Base-by-base conservation (phyloP, 2,329 filamentous ascomycete genomes). In the Periconia sp. region DNA sequence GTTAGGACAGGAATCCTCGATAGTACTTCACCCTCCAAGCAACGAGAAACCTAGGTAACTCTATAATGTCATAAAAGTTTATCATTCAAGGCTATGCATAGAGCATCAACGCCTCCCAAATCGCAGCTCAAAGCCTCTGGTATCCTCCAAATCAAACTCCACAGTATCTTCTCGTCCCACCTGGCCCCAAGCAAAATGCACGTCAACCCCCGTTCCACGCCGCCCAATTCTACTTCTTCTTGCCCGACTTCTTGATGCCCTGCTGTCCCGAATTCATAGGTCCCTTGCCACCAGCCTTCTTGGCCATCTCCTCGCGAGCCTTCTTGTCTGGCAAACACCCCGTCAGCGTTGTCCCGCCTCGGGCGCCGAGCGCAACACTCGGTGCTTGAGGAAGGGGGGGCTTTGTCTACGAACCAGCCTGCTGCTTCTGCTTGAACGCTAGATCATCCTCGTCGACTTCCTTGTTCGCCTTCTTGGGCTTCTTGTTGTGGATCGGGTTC, bases 171-270 rank as follows among this genome's bases (percentile, higher is more conserved):
- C n/a, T n/a, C n/a, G n/a, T n/a, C n/a, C n/a, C n/a, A n/a, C n/a
- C n/a, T n/a, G n/a, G n/a, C n/a, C n/a, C n/a, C n/a, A n/a, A n/a
- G n/a, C n/a, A n/a, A n/a, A n/a, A n/a, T n/a, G n/a, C n/a, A n/a
- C n/a, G n/a, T n/a, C n/a, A n/a, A n/a, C n/a, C n/a, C n/a, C n/a
- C n/a, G n/a, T n/a, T n/a, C n/a, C n/a, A n/a, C n/a, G n/a, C n/a
- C n/a, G n/a, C n/a, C n/a, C n/a, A 47, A 48, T 48, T 49, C 48
- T 35, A 95, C 86, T 96, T 95, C 88, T 47, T 47, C 62, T 96
- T 96, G 73, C 91, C 92, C 50, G 88, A 94, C 84, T 96, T 96
- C 86, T 96, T 96, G 79, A 97, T 96, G 51, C 90, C 91, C 75
- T 95, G 89, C 35, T 80, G 73, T 23, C 90, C 91, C 22, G 84